Conservation (phyloP, 345 rosid species). For the Boechera divaricarpa region DNA sequence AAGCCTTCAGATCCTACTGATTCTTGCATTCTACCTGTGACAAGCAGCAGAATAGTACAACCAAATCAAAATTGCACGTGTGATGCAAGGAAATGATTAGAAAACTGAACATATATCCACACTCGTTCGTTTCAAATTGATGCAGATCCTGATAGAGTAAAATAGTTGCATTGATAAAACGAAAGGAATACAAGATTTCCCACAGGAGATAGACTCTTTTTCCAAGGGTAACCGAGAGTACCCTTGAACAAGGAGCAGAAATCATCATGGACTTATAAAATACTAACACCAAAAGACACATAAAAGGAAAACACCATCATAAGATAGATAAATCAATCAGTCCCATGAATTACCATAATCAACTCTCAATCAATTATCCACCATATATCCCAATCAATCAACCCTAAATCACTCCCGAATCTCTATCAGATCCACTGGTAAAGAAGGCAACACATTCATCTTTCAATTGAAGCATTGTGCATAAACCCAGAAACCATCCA, state of each 20-base stretch:
- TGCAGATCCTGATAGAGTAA: background rate
- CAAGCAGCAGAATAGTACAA: background rate
- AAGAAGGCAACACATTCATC: constrained; percentile 5
- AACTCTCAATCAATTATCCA: background rate
- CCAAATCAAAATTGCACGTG: constrained; percentile 12
- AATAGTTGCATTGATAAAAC: background rate
- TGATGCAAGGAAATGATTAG: constrained; percentile 20
- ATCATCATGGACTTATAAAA: background rate
- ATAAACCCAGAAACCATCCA: background rate
- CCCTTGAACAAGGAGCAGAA: background rate
- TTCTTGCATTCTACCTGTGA: constrained; percentile 52
- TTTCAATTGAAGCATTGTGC: background rate
- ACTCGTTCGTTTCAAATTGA: background rate
- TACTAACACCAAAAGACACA: constrained; percentile 9
- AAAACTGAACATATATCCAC: background rate
- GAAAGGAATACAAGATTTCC: constrained; percentile 7
- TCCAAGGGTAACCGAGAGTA: background rate
- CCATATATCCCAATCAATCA: background rate
- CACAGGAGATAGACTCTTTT: background rate
- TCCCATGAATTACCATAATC: constrained; percentile 10
- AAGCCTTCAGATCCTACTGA: constrained; percentile 46
- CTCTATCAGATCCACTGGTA: background rate
- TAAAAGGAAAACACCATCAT: constrained; percentile 9
- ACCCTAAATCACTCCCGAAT: constrained; percentile 8
- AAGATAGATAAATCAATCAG: constrained; percentile 10